Base-by-base conservation (phyloP, 371 early-diverging fungal genomes). In the Rhizopus microsporus region DNA sequence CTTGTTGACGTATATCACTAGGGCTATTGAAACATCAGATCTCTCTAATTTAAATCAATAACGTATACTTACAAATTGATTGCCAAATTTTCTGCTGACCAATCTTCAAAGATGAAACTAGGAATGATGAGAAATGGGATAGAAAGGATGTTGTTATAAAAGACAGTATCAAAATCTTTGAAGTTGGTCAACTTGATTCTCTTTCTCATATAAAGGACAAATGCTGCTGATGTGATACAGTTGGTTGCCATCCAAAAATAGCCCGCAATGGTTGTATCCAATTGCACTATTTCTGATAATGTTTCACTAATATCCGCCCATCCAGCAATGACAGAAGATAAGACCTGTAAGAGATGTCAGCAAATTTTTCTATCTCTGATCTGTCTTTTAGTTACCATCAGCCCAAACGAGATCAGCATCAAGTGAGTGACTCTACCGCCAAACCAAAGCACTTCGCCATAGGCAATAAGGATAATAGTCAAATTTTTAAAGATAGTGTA, bases 401-500 rank as follows among this genome's bases (percentile, higher is more conserved):
- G 74, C 8, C 74, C 51, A 78, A 99, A 99, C 23, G 94, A 88
- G 3, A 86, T 56, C 42, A 93, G 70, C 85, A 95, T 94, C 57
- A 92, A 56, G 57, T 78, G 80, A 0, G 92, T 87, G 6, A 95
- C 92, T 5, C 78, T 72, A 42, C 92, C 93, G 10, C 82, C 82
- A 71, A 94, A 94, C 78, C 93, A 88, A 38, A 84, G 66, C 7
- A 84, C 85, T 74, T 99, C 99, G 23, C 94, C 93, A 60, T 96
- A 91, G 5, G 99, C 99, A 67, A 96, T 93, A 42, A 98, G 69
- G 59, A 99, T 95, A 63, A 99, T 99, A 33, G 97, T 96, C 64
- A 96, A 65, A 81, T 99, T 99, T 82, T 99, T 99, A 80, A 99
- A 97, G 46, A 99, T 89, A 45, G 99, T 99, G 69, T 97, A 99